Conservation (phyloP, 164 flowering plant genomes). For the Stephania cephalantha region DNA sequence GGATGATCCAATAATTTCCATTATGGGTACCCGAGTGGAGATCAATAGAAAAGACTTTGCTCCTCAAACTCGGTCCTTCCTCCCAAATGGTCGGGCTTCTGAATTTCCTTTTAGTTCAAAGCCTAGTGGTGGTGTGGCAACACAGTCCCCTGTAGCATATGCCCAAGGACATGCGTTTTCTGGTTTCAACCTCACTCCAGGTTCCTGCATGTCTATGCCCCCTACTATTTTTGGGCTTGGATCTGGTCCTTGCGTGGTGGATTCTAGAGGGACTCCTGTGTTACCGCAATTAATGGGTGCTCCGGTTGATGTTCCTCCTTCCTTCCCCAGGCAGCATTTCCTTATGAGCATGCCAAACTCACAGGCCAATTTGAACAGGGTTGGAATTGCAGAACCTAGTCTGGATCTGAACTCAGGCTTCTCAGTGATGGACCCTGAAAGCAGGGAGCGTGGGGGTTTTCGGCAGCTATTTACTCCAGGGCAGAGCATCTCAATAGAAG, state of each 20-base stretch:
- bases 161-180: constrained; percentile 22
- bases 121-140: constrained; percentile 30
- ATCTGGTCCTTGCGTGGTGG: constrained; percentile 56
- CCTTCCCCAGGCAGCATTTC: constrained; percentile 42
- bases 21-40: constrained; percentile 68
- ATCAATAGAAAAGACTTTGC: constrained; percentile 35
- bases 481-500: constrained; percentile 35
- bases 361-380: constrained; percentile 30
- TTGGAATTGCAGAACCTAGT: constrained; percentile 22
- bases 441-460: constrained; percentile 24
- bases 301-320: constrained; percentile 27
- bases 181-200: constrained; percentile 29
- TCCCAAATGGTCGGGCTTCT: constrained; percentile 41
- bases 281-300: constrained; percentile 52
- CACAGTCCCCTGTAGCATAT: constrained; percentile 36
- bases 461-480: constrained; percentile 35
- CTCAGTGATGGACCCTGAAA: constrained; percentile 24
- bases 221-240: constrained; percentile 46
- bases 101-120: constrained; percentile 33
- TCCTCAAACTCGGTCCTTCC: constrained; percentile 27
- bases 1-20: constrained; percentile 51
- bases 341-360: constrained; percentile 36
- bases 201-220: constrained; percentile 28
- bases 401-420: constrained; percentile 60
- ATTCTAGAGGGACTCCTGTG: constrained; percentile 50